Evolutionary conservation across 106 monocot species (phyloP), one percentile per base, ranked within the genome.

Genomic region (Phalaenopsis aphrodite): DNA sequence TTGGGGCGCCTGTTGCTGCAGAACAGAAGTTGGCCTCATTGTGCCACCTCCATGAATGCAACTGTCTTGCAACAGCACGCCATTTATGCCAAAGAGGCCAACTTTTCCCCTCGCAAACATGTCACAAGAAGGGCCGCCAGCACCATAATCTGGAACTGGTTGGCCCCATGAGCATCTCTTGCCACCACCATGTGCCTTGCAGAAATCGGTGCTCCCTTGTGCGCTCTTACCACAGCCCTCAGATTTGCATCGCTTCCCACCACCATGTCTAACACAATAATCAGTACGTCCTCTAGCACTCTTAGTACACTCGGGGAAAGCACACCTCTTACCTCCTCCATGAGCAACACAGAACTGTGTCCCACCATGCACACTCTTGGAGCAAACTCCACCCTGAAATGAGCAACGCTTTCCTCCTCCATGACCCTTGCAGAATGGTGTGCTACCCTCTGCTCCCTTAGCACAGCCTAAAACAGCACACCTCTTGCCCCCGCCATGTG

Each of bases 321-420:
- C 83, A 56, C 88, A 88, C 81, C 88, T 88, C 85, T 88, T 88
- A 39, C 88, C 88, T 18, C 88, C 88, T 56, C 88, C 88, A 84
- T 88, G 88, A 1, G 88, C 88, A 12, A 88, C 88, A 64, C 88
- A 88, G 76, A 84, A 86, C 56, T 42, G 78, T 3, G 88, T 88
- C 36, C 88, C 88, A 30, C 88, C 88, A 82, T 88, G 88, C 42
- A 88, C 88, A 16, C 88, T 86, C 64, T 88, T 88, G 12, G 88
- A 78, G 76, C 88, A 88, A 52, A 57, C 71, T 23, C 88, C 85
- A 55, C 88, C 85, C 42, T 83, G 75, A 64, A 85, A 88, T 12
- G 77, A 86, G 78, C 88, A 88, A 19, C 86, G 83, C 76, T 84
- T 88, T 2, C 88, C 88, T 17, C 88, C 88, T 58, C 88, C 88